These are phyloP conservation scores for Clitoria ternatea DNA, from an alignment of 306 rosid species.

Conservation along the genomic window DNA sequence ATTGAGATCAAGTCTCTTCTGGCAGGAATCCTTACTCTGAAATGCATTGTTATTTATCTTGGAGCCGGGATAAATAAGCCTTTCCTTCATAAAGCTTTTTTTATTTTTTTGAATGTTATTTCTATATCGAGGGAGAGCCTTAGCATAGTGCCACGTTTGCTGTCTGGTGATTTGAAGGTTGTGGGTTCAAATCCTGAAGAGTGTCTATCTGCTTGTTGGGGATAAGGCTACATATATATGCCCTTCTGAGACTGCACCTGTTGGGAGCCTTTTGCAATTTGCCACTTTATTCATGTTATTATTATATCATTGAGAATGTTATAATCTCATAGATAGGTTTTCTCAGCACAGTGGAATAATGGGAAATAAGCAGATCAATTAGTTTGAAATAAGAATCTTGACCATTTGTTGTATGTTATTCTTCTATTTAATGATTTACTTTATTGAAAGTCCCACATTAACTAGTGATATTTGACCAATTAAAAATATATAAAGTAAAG, in stretches of 20 bases:
- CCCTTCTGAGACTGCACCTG: too few species aligned
- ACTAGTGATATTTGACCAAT: too few species aligned
- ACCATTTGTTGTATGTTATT: background rate
- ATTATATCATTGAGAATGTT: background rate
- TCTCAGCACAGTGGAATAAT: background rate
- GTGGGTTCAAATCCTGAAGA: background rate
- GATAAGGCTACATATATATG: background rate
- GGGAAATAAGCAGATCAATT: slow-evolving; percentile 4
- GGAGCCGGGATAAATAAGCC: background rate
- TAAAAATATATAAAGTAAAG: too few species aligned
- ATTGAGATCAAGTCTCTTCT: background rate
- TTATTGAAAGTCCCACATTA: too few species aligned
- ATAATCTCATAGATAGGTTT: background rate
- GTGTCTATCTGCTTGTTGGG: background rate
- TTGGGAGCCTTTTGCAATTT: background rate
- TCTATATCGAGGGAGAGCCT: background rate
- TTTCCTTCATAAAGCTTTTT: background rate
- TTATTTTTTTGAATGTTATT: background rate
- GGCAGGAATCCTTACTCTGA: background rate
- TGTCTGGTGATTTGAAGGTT: background rate
- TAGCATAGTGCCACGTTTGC: background rate
- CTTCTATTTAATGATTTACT: slow-evolving; percentile 8
- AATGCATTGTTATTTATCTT: background rate
- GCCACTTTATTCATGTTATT: background rate
- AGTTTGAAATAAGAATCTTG: slow-evolving; percentile 15